These are phyloP conservation scores for Phaeotremella skinneri DNA, from an alignment of 768 basidiomycete genomes.

Conservation along the genomic window DNA sequence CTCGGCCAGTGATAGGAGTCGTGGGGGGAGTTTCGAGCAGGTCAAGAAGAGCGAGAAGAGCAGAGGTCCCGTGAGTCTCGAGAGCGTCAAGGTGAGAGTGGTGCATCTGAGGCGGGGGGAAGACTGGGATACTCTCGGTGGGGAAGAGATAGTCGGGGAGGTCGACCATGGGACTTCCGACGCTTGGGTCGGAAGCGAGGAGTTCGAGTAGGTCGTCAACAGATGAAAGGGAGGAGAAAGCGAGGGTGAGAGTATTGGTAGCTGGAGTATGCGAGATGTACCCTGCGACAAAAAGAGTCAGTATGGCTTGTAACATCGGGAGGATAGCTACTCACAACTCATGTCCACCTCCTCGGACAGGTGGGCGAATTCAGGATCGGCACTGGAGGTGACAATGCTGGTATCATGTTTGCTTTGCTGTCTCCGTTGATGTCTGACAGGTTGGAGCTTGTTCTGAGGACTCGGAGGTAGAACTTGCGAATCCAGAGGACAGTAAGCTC, in stretches of 20 bases:
- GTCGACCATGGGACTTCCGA: conserved; percentile 18
- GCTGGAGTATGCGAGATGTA: conserved; percentile 45
- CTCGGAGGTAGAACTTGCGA: conserved; percentile 16
- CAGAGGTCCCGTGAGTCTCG: conserved; percentile 27
- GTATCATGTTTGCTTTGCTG: neutral
- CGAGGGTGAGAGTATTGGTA: conserved; percentile 40
- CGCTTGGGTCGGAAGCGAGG: conserved; percentile 20
- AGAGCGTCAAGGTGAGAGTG: conserved; percentile 26
- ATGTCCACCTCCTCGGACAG: conserved; percentile 16
- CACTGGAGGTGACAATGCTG: conserved; percentile 20
- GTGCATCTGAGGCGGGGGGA: conserved; percentile 25
- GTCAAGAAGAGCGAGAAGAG: conserved; percentile 27
- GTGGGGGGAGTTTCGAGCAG: conserved; percentile 28
- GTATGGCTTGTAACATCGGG: neutral
- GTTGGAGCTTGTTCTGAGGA: neutral
- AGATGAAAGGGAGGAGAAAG: conserved; percentile 35
- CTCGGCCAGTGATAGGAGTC: conserved; percentile 8
- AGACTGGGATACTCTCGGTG: conserved; percentile 5
- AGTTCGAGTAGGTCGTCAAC: conserved; percentile 36
- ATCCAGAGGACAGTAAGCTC: conserved; percentile 25
- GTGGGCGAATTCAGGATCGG: conserved; percentile 13
- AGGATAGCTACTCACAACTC: conserved; percentile 11
- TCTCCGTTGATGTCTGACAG: conserved; percentile 2
- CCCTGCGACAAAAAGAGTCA: conserved; percentile 26
- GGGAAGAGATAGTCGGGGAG: conserved; percentile 36